phyloP scores from a whole-genome alignment of 768 basidiomycete species.

The Amanita exitialis region DNA sequence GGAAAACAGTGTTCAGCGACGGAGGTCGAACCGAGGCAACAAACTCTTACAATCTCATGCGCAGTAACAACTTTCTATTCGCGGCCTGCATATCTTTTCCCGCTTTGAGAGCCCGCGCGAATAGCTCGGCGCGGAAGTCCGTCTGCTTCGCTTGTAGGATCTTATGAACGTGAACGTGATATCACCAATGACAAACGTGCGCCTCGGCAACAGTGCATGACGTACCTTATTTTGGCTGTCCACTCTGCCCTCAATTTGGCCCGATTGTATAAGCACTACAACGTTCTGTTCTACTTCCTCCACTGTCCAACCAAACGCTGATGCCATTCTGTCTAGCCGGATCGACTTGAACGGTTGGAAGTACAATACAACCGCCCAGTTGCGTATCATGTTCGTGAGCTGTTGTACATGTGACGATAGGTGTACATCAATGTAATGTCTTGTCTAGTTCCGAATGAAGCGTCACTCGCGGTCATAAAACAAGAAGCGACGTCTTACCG shows the following conservation, averaged over 20 bases:
- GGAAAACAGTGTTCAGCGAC: background rate
- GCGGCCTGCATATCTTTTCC: slow-evolving; percentile 62
- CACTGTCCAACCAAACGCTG: slow-evolving; percentile 75
- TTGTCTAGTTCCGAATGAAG: slow-evolving; percentile 37
- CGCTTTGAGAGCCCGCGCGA: slow-evolving; percentile 62
- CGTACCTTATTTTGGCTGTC: slow-evolving; percentile 84
- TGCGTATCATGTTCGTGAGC: slow-evolving; percentile 61
- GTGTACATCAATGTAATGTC: slow-evolving; percentile 73
- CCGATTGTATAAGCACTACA: slow-evolving; percentile 66
- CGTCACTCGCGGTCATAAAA: background rate
- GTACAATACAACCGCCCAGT: slow-evolving; percentile 76
- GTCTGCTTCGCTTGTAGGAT: slow-evolving; percentile 73
- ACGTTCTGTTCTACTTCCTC: slow-evolving; percentile 66
- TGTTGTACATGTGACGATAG: slow-evolving; percentile 56
- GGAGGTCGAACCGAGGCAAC: background rate
- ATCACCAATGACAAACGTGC: slow-evolving; percentile 6
- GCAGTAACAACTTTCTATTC: slow-evolving; percentile 70
- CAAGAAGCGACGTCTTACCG: slow-evolving; percentile 32
- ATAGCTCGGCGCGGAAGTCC: slow-evolving; percentile 71
- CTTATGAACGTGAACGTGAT: slow-evolving; percentile 23
- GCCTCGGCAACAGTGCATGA: background rate
- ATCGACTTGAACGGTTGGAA: slow-evolving; percentile 88
- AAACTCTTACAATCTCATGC: slow-evolving; percentile 68
- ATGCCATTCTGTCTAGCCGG: slow-evolving; percentile 73
- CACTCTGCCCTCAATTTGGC: slow-evolving; percentile 72